Conservation (phyloP, 2,329 filamentous ascomycete species). For the Colletotrichum viniferum region DNA sequence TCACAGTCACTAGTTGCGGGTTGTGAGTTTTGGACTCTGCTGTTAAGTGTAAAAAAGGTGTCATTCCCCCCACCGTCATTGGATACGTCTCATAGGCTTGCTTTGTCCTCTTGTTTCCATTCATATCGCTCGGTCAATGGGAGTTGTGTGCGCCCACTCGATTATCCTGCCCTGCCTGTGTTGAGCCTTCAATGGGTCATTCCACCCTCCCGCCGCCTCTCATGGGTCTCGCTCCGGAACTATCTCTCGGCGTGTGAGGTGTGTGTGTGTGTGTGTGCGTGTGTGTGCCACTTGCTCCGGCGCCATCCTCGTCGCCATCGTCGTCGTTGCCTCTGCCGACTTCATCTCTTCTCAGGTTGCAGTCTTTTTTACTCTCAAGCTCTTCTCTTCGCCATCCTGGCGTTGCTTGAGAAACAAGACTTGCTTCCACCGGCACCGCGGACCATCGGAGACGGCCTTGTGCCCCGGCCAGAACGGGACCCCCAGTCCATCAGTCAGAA, state of each 20-base stretch:
- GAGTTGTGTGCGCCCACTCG: neutral
- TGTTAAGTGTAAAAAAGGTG: neutral
- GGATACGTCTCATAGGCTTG: neutral
- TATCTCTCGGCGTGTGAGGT: neutral
- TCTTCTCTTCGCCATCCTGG: neutral
- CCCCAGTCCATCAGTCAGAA: neutral
- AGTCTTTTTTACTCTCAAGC: neutral
- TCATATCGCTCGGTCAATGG: neutral
- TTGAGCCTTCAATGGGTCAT: neutral
- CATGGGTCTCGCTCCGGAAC: neutral
- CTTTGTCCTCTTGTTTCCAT: neutral
- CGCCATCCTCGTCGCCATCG: neutral
- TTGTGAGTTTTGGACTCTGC: neutral
- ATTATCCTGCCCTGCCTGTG: neutral
- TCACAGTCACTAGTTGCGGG: neutral
- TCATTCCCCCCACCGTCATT: neutral
- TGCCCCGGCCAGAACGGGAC: neutral
- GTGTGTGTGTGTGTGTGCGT: neutral
- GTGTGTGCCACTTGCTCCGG: neutral
- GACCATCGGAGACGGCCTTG: conserved; percentile 11
- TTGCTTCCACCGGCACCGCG: neutral
- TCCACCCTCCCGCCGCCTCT: neutral
- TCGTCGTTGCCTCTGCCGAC: neutral
- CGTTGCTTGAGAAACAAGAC: neutral
- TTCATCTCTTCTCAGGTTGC: neutral